phyloP scores from a whole-genome alignment of 306 rosid species.

The Adenanthera pavonina region DNA sequence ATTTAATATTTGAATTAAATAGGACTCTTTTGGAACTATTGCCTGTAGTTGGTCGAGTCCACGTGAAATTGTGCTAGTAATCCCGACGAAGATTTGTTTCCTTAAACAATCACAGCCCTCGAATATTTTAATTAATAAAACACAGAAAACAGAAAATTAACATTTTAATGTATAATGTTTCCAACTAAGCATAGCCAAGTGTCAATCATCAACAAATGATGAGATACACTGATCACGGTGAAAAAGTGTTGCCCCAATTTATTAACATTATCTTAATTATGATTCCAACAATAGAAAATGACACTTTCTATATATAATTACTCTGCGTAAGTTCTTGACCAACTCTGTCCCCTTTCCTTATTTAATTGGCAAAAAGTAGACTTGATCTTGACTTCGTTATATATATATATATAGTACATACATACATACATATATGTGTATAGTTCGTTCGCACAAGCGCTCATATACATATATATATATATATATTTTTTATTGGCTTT shows the following conservation, averaged over 20 bases:
- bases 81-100: conserved; percentile 41
- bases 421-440: too few relatives aligned
- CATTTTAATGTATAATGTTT: background rate
- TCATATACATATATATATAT: too few relatives aligned
- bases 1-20: background rate
- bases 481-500: too few relatives aligned
- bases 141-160: background rate
- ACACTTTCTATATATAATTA: background rate
- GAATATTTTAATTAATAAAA: background rate
- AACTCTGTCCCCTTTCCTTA: background rate
- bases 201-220: conserved; percentile 45
- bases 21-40: background rate
- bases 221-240: conserved; percentile 10
- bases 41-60: conserved; percentile 17
- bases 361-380: background rate
- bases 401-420: too few relatives aligned
- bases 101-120: conserved; percentile 13
- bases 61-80: conserved; percentile 15
- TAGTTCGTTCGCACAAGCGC: background rate
- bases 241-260: background rate
- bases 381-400: background rate
- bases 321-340: background rate
- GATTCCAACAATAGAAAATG: background rate
- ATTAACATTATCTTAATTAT: background rate
- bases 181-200: conserved; percentile 39